Evolutionary conservation across 768 basidiomycete genomes (phyloP).

Genomic region (Postia placenta): DNA sequence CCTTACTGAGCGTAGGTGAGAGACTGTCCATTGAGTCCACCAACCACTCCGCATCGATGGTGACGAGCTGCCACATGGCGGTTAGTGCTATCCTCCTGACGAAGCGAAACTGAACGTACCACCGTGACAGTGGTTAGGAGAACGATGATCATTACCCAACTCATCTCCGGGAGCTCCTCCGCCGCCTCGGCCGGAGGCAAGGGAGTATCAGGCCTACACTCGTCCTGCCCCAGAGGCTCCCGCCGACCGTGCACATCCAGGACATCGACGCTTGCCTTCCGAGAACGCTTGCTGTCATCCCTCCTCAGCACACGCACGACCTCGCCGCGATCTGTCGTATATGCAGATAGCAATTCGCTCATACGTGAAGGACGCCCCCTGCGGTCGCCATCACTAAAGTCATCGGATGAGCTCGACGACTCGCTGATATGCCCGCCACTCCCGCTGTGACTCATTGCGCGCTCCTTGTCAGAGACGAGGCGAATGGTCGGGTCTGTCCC

Average conservation of each 20-base stretch:
- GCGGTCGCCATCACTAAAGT: background rate
- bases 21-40: conserved; percentile 83
- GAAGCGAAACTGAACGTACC: conserved; percentile 33
- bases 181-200: background rate
- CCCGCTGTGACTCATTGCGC: conserved; percentile 4
- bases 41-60: conserved; percentile 64
- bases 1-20: conserved; percentile 63
- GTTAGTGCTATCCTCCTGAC: background rate
- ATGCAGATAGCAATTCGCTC: conserved; percentile 14
- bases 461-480: conserved; percentile 10
- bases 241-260: conserved; percentile 3
- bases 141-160: conserved; percentile 48
- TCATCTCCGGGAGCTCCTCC: conserved; percentile 46
- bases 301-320: background rate
- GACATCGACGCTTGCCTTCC: conserved; percentile 4
- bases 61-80: conserved; percentile 34
- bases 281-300: background rate
- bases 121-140: conserved; percentile 56
- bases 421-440: background rate
- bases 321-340: conserved; percentile 6
- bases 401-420: conserved; percentile 5
- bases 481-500: conserved; percentile 14
- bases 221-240: background rate
- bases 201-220: background rate
- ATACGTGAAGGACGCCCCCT: conserved; percentile 2